Evolutionary conservation across 1,139 yeast species (phyloP).

Genomic region (Kurtzmaniella quercitrusa): DNA sequence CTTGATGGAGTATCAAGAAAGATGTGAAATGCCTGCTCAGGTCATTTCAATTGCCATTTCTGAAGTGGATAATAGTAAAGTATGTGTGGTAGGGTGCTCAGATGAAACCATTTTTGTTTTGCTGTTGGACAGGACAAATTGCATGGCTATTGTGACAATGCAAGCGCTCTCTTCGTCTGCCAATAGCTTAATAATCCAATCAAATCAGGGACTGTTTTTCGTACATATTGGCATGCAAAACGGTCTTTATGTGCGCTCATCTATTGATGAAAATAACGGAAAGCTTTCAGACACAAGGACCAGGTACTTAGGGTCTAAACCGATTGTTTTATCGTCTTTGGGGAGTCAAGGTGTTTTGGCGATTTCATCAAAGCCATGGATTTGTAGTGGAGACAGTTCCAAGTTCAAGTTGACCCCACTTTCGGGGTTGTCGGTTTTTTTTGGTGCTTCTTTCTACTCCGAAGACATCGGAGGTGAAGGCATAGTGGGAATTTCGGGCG

Average conservation of each 20-base stretch:
- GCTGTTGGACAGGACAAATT: constrained; percentile 59
- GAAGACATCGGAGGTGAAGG: constrained; percentile 61
- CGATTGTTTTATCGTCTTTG: constrained; percentile 49
- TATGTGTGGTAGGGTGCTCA: constrained; percentile 65
- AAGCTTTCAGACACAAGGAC: constrained; percentile 62
- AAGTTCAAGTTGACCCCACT: constrained; percentile 43
- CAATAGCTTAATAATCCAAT: constrained; percentile 41
- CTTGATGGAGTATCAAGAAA: constrained; percentile 65
- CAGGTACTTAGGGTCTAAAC: constrained; percentile 69
- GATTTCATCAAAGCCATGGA: constrained; percentile 42
- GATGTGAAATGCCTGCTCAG: constrained; percentile 49
- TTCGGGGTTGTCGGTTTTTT: constrained; percentile 22
- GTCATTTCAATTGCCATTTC: constrained; percentile 58
- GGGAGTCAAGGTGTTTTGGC: constrained; percentile 26
- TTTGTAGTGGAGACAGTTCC: constrained; percentile 13
- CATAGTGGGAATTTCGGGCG: constrained; percentile 59
- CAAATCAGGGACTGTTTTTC: constrained; percentile 11
- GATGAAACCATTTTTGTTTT: constrained; percentile 71
- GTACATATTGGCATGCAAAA: constrained; percentile 79
- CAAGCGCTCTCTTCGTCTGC: constrained; percentile 68
- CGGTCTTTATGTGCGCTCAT: constrained; percentile 73
- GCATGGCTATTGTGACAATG: constrained; percentile 58
- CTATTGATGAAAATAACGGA: constrained; percentile 58
- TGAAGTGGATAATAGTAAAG: constrained; percentile 39
- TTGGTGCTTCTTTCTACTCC: constrained; percentile 54